phyloP scores from a whole-genome alignment of 2,329 filamentous ascomycete genomes.

The Neonectria punicea region DNA sequence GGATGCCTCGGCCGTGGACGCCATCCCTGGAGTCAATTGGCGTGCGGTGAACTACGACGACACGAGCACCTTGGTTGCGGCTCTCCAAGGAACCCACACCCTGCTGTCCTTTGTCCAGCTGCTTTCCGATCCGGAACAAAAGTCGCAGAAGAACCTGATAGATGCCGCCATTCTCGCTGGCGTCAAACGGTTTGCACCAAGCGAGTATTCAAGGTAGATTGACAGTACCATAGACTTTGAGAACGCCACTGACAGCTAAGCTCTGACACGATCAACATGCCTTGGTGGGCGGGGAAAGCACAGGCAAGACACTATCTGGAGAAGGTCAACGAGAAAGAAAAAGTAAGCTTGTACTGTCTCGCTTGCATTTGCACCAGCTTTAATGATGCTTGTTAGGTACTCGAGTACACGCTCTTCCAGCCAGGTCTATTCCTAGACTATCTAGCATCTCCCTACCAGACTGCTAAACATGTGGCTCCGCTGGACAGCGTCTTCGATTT shows the following conservation, averaged over 20 bases:
- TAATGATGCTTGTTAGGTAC: constrained; percentile 46
- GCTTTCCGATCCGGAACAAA: constrained; percentile 11
- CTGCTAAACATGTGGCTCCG: constrained; percentile 56
- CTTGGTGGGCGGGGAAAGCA: constrained; percentile 48
- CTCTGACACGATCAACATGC: not conserved
- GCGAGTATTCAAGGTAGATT: constrained; percentile 51
- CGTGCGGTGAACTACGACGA: constrained; percentile 48
- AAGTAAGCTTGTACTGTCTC: not conserved
- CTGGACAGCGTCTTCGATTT: constrained; percentile 51
- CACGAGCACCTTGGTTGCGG: constrained; percentile 45
- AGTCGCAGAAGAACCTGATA: not conserved
- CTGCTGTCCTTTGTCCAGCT: constrained; percentile 62
- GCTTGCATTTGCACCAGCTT: not conserved
- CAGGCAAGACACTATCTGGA: constrained; percentile 61
- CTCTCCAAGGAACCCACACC: constrained; percentile 60
- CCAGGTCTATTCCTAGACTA: constrained; percentile 65
- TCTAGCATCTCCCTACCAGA: constrained; percentile 59
- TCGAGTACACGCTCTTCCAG: constrained; percentile 67
- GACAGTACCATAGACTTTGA: not conserved
- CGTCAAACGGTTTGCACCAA: constrained; percentile 59
- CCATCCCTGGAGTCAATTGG: constrained; percentile 24
- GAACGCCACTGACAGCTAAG: not conserved
- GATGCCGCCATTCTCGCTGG: not conserved
- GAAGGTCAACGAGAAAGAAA: constrained; percentile 50
- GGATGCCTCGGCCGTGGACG: constrained; percentile 21